Evolutionary conservation across 2,329 filamentous ascomycete species (phyloP), one percentile per base, ranked within the genome.

Genomic region (Colletotrichum melonis): DNA sequence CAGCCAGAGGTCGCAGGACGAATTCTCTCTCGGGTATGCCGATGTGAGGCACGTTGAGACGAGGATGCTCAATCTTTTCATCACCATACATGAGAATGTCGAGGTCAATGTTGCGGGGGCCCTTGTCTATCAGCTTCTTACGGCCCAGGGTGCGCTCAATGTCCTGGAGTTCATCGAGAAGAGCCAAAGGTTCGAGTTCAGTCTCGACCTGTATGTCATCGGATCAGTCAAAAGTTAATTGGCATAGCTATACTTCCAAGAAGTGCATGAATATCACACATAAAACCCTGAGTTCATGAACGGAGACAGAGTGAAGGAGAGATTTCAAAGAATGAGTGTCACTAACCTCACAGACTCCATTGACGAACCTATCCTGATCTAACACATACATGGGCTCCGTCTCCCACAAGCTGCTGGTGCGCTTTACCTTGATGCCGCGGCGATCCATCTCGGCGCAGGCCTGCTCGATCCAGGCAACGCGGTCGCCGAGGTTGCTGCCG

Each of bases 321-420:
- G 58, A 67, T 19, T 35, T 19, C 30, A 52, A 56, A 26, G 22
- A 28, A 62, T 32, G 63, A 52, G 30, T 16, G 24, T 60, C 62
- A 86, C 91, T 81, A 82, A 97, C 95, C 91, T 97, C 94, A 82
- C 95, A 98, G 70, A 92, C 95, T 24, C 95, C 97, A 80, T 99
- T 99, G 60, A 98, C 86, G 80, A 99, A 99, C 35, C 90, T 90
- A 75, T 92, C 92, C 82, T 99, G 97, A 75, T 98, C 93, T 75
- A 93, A 86, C 75, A 98, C 93, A 82, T 99, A 99, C 97, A 99
- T 99, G 26, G 97, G 95, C 78, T 94, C 92, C 4, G 96, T 99
- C 85, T 98, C 95, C 89, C 97, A 99, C 3, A 99, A 86, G 74
- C 92, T 93, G 81, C 96, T 98, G 0, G 96, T 98, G 78, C 92